phyloP scores from a whole-genome alignment of 2,329 filamentous ascomycete species.

The Arthrocladium fulminans region DNA sequence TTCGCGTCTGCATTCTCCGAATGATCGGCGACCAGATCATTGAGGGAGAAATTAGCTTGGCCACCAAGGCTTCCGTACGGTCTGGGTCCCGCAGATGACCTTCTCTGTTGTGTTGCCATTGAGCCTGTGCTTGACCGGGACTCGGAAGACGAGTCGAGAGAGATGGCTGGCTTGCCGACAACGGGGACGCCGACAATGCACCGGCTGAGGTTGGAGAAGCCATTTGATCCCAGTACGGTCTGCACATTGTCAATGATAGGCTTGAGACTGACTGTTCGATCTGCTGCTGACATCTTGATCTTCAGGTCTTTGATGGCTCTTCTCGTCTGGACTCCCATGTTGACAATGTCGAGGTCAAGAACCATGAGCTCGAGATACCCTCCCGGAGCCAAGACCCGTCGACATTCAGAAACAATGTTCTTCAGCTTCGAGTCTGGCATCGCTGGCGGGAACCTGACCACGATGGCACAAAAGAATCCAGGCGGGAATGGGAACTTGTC shows the following conservation, averaged over 20 bases:
- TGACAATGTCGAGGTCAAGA: constrained; percentile 42
- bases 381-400: constrained; percentile 40
- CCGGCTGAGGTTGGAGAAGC: constrained; percentile 41
- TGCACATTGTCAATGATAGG: constrained; percentile 42
- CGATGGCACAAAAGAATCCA: constrained; percentile 38
- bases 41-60: constrained; percentile 39
- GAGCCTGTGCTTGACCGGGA: constrained; percentile 26
- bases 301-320: constrained; percentile 39
- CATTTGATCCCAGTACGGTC: constrained; percentile 35
- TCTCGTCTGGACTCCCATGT: constrained; percentile 40
- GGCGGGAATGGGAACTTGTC: constrained; percentile 39
- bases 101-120: constrained; percentile 17
- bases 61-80: constrained; percentile 14
- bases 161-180: constrained; percentile 35
- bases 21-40: constrained; percentile 64
- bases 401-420: constrained; percentile 41
- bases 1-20: constrained; percentile 66
- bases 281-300: constrained; percentile 35
- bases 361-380: constrained; percentile 43
- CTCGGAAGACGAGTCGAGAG: constrained; percentile 31
- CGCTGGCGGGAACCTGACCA: constrained; percentile 39
- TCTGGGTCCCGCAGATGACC: constrained; percentile 24
- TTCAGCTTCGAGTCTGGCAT: constrained; percentile 36
- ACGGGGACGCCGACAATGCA: constrained; percentile 43
- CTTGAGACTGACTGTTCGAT: constrained; percentile 37